Evolutionary conservation across 345 rosid species (phyloP), one percentile per base, ranked within the genome.

Genomic region (Eucalyptus guilfoylei): DNA sequence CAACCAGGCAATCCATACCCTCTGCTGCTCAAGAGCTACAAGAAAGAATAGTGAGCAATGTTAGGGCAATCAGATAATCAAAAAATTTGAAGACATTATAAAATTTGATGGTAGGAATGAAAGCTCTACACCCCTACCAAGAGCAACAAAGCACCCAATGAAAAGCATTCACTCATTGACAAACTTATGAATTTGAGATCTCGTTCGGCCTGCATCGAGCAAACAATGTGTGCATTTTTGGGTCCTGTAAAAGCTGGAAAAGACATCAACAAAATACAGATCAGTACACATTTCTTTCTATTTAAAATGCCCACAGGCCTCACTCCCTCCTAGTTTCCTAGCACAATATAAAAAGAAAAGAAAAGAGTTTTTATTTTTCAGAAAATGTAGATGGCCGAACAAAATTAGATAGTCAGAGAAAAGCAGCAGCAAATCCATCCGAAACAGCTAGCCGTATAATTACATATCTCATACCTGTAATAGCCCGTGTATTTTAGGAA

Each of bases 171-270:
- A 11, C 91, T 93, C 95, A 92, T 95, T 11, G 98, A 93, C 86
- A 95, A 72, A 92, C 99, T 94, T 40, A 96, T 90, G 88, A 91
- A 97, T 92, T 91, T 94, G 86, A 96, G 97, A 90, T 97, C 99
- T 89, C 97, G 94, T 90, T 96, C 96, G 4, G 99, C 99, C 97
- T 97, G 94, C 91, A 91, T 24, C 1, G 54, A 24, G 34, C 86
- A 89, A 52, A 15, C 24, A 92, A 94, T 76, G 60, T 93, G 92
- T n/a, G 55, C 89, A 88, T 93, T 93, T 87, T 89, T 93, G 14
- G 92, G 85, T 54, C 95, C 95, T 2, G 91, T 72, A 91, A 94
- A 94, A 85, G 91, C 94, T 93, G 92, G 48, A 89, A 90, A 62
- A 58, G n/a, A 16, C 2, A 9, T 83, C 8, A 55, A 83, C 42